Percentiles rank a stretch among this genome's conserved stretches.
Conservation (phyloP, 345 rosid genomes). For the Gossypium ekmanianum region DNA sequence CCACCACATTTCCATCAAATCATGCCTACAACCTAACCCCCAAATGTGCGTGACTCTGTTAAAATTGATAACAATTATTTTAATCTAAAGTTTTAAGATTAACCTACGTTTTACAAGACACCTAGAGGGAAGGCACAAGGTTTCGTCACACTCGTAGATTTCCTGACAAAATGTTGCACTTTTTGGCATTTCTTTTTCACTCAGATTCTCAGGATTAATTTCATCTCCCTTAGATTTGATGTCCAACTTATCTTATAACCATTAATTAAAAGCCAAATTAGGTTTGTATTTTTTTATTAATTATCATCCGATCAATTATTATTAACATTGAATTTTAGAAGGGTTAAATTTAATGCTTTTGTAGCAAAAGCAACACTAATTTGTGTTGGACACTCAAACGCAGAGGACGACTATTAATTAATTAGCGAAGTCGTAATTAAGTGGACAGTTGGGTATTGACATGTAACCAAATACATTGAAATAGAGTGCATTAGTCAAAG, state of each 20-base stretch:
- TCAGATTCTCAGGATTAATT: neutral
- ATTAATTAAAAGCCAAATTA: neutral
- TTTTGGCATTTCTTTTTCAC: neutral
- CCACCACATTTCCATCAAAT: neutral
- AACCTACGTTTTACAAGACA: neutral
- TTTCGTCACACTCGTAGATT: neutral
- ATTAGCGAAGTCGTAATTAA: too few species aligned
- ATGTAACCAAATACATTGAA: neutral
- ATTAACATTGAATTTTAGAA: neutral
- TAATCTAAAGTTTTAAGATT: neutral
- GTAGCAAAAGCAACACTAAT: neutral
- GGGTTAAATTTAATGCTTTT: neutral
- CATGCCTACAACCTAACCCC: constrained; percentile 16
- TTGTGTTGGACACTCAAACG: neutral
- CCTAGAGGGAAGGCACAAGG: neutral
- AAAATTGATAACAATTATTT: neutral
- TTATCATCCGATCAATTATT: too few species aligned
- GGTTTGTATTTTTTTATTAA: neutral
- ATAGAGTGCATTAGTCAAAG: neutral
- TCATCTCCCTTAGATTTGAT: neutral
- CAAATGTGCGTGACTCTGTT: neutral
- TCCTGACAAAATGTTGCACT: neutral
- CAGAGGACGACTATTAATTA: too few species aligned
- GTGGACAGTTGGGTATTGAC: neutral
- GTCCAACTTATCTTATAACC: neutral